Base-by-base conservation (phyloP, 1,139 yeast genomes). In the Kurtzmaniella quercitrusa region DNA sequence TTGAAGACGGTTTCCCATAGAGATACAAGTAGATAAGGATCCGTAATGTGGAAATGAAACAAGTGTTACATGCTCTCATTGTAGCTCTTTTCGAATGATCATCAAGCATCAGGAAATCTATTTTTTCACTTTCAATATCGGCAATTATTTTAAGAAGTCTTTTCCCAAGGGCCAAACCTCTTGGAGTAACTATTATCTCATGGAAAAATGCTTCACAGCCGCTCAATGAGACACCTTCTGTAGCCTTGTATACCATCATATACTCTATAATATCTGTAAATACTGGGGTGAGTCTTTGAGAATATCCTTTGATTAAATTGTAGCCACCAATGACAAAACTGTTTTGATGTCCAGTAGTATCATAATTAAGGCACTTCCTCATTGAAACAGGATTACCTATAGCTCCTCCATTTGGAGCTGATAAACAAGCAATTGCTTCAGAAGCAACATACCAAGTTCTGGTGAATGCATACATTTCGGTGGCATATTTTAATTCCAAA, bases 381-480 rank as follows among this genome's bases (percentile, higher is more conserved):
- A 37, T 16, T 7, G 15, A 9, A 6, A 14, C n/a, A 9, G 38
- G 9, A 23, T 34, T 17, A 12, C 19, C 17, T 3, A 47, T 40
- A 12, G 50, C 38, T 14, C 49, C 50, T 3, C 48, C 50, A 12
- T 47, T 45, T 1, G 48, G 47, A 12, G 50, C 48, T 8, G 50
- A 47, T 12, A 47, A 37, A 16, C 43, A 47, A 9, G 48, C 48
- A 12, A 36, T 39, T 17, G 46, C 40, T 27, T 47, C 50, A 3
- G 43, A 16, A n/a, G 40, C 23, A 8, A 41, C 42, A 34, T 46
- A 46, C 48, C 50, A 47, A 40, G 43, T 46, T 23, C 43, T 47
- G 16, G 48, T 33, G 29, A 43, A 47, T 10, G 41, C 25, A 41
- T 40, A 47, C 48, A 47, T 43, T 8, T 43, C 38, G 3, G 41